Conservation (phyloP, 805 yeast species). For the Zygosaccharomyces pseudorouxii region DNA sequence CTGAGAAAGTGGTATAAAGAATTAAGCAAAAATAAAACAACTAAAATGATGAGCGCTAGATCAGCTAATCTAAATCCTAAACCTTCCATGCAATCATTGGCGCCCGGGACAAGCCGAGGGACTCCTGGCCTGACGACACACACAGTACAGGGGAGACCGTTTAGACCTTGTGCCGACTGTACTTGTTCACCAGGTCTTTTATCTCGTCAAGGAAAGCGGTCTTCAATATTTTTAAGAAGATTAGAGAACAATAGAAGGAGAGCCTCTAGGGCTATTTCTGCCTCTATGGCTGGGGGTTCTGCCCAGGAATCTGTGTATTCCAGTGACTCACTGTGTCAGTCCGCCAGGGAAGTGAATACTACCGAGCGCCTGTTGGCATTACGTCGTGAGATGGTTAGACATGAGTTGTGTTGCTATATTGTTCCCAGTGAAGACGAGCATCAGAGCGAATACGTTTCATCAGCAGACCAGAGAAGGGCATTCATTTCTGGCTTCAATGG, state of each 20-base stretch:
- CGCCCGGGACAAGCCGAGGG: slow-evolving; percentile 5
- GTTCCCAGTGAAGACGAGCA: slow-evolving; percentile 92
- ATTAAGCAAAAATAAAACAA: not conserved
- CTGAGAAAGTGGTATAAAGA: not conserved
- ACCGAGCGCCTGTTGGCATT: slow-evolving; percentile 54
- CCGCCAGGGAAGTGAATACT: slow-evolving; percentile 47
- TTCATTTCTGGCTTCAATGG: slow-evolving; percentile 89
- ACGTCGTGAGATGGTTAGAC: slow-evolving; percentile 58
- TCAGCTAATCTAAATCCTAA: slow-evolving; percentile 11
- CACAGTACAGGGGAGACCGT: slow-evolving; percentile 25
- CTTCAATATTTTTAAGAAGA: slow-evolving; percentile 41
- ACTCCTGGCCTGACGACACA: slow-evolving; percentile 5
- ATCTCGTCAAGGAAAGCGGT: slow-evolving; percentile 60
- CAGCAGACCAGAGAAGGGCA: slow-evolving; percentile 75
- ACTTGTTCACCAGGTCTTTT: slow-evolving; percentile 81
- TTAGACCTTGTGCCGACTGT: slow-evolving; percentile 63
- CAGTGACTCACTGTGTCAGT: slow-evolving; percentile 37
- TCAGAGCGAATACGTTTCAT: slow-evolving; percentile 82
- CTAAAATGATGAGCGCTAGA: slow-evolving; percentile 4
- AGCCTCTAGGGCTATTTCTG: slow-evolving; percentile 17
- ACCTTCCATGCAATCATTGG: slow-evolving; percentile 12
- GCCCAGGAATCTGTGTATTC: slow-evolving; percentile 36
- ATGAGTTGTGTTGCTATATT: slow-evolving; percentile 66
- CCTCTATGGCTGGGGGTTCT: slow-evolving; percentile 13
- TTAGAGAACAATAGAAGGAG: slow-evolving; percentile 33